Percentiles rank a stretch among this genome's conserved stretches.
Conservation (phyloP, 2,329 filamentous ascomycete genomes). For the Fusarium udum region DNA sequence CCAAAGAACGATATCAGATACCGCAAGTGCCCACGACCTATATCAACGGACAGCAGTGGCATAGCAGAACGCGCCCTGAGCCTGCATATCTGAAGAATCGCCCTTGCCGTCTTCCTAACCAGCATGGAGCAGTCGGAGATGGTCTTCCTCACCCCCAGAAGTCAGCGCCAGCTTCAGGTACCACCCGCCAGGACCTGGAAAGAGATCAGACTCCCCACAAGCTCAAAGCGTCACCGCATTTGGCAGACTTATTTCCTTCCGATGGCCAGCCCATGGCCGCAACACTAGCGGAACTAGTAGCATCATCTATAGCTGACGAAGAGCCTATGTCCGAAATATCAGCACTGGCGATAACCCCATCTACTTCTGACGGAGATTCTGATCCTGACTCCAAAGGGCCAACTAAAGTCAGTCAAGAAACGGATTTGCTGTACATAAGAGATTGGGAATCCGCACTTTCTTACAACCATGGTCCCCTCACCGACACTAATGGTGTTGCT, state of each 20-base stretch:
- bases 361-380: not conserved
- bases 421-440: not conserved
- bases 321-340: not conserved
- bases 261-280: not conserved
- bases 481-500: not conserved
- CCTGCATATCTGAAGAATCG: not conserved
- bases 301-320: not conserved
- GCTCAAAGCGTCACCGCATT: not conserved
- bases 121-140: not conserved
- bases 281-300: not conserved
- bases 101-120: not conserved
- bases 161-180: not conserved
- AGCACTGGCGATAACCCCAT: not conserved
- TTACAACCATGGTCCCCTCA: not conserved
- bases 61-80: not conserved
- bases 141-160: not conserved
- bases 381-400: not conserved
- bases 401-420: not conserved
- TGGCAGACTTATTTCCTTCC: not conserved
- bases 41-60: not conserved
- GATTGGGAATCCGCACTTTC: not conserved
- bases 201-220: not conserved
- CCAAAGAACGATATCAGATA: not conserved
- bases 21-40: not conserved
- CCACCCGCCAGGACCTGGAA: not conserved